Evolutionary conservation across 2,329 filamentous ascomycete genomes (phyloP).

Genomic region (Phaeosphaeriaceae sp.): DNA sequence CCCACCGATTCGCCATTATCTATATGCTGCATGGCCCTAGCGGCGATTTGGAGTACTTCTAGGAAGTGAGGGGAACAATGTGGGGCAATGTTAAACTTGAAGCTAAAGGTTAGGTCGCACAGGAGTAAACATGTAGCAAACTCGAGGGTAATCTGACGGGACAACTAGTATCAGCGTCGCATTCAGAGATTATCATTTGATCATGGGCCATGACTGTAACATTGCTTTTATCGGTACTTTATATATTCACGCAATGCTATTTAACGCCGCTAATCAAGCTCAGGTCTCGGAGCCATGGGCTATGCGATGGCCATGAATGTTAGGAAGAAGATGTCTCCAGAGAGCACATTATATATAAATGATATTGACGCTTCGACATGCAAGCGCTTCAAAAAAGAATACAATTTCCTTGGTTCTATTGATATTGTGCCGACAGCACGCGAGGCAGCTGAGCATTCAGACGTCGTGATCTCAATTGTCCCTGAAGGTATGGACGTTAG

Average conservation of each 20-base stretch:
- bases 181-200: neutral
- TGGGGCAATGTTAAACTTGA: conserved; percentile 31
- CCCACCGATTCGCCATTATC: neutral
- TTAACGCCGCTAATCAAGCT: neutral
- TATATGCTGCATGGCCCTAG: neutral
- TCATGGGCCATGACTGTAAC: conserved; percentile 30
- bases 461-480: conserved; percentile 38
- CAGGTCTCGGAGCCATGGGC: conserved; percentile 45
- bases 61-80: conserved; percentile 36
- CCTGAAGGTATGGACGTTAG: conserved; percentile 35
- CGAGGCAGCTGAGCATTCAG: conserved; percentile 36
- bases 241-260: neutral
- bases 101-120: no score
- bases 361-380: conserved; percentile 36
- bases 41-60: conserved; percentile 23
- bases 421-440: conserved; percentile 32
- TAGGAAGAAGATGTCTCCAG: conserved; percentile 28
- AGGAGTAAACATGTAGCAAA: no score
- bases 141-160: no score
- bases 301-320: conserved; percentile 43
- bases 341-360: conserved; percentile 34
- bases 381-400: conserved; percentile 29
- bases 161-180: no score
- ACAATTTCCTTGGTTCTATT: conserved; percentile 27
- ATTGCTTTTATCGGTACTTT: conserved; percentile 39